A percentile compares a stretch with the other conserved stretches of the same genome.
Conservation (phyloP, 805 yeast species). For the Scheffersomyces ergatensis region DNA sequence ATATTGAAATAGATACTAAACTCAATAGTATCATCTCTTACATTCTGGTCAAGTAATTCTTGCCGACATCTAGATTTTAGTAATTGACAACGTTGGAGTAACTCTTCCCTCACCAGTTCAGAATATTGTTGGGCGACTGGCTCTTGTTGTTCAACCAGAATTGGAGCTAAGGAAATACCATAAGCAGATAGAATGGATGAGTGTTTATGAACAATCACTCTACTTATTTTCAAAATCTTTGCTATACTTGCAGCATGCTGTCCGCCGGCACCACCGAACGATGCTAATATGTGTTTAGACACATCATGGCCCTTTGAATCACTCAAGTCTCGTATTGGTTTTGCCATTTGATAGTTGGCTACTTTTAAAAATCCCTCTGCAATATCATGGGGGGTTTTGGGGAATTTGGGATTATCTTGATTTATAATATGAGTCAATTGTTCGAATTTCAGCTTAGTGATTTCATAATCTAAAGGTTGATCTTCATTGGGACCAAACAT, state of each 20-base stretch:
- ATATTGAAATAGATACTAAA: constrained; percentile 55
- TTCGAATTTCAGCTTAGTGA: constrained; percentile 51
- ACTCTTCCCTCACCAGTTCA: constrained; percentile 22
- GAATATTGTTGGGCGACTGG: constrained; percentile 27
- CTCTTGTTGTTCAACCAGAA: constrained; percentile 32
- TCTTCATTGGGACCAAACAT: constrained; percentile 38
- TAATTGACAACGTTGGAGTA: constrained; percentile 46
- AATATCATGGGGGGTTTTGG: constrained; percentile 27
- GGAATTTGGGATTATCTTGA: constrained; percentile 17
- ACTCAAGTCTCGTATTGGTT: constrained; percentile 33
- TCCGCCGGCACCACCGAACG: constrained; percentile 37
- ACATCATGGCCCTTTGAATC: constrained; percentile 33
- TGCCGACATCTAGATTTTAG: constrained; percentile 35
- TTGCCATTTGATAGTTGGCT: constrained; percentile 32
- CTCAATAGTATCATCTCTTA: constrained; percentile 49
- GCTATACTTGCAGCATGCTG: constrained; percentile 28
- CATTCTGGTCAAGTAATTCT: constrained; percentile 49
- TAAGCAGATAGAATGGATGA: constrained; percentile 33
- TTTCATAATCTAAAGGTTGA: constrained; percentile 27
- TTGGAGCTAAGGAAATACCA: constrained; percentile 32
- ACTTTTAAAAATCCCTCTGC: constrained; percentile 32
- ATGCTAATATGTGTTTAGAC: constrained; percentile 27
- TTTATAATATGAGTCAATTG: constrained; percentile 47
- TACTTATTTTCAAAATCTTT: constrained; percentile 22
- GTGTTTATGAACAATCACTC: constrained; percentile 30